Evolutionary conservation across 129 eudicot genomes (phyloP).

Genomic region (Tagetes patula): DNA sequence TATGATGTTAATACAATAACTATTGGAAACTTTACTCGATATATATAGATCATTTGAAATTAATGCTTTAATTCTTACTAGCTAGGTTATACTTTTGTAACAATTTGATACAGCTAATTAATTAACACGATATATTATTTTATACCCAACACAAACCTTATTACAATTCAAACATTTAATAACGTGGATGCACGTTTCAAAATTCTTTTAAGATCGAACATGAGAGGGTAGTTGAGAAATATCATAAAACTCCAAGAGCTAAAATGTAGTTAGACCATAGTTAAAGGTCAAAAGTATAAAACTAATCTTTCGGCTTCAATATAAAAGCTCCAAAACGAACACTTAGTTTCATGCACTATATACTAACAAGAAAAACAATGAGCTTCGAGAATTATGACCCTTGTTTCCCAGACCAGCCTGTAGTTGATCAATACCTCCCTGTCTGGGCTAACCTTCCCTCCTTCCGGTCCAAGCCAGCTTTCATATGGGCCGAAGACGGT

Average conservation of each 20-base stretch:
- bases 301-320: slow-evolving; percentile 6
- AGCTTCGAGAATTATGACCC: slow-evolving; percentile 69
- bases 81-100: background rate
- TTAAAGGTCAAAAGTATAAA: slow-evolving; percentile 18
- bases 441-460: slow-evolving; percentile 65
- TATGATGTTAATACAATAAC: no score
- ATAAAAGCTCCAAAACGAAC: slow-evolving; percentile 22
- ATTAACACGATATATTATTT: background rate
- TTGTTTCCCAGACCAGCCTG: slow-evolving; percentile 74
- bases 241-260: background rate
- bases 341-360: slow-evolving; percentile 21
- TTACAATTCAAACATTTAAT: background rate
- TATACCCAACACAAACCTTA: background rate
- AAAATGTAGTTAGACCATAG: slow-evolving; percentile 7
- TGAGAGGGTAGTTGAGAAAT: slow-evolving; percentile 5
- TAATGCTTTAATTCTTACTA: background rate
- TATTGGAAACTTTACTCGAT: no score
- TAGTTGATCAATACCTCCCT: slow-evolving; percentile 78
- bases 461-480: slow-evolving; percentile 68
- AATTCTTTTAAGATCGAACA: background rate
- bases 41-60: background rate
- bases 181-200: background rate
- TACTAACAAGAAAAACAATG: slow-evolving; percentile 35
- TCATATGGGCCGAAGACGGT: slow-evolving; percentile 67
- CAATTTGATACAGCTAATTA: background rate